Evolutionary conservation across 2,329 filamentous ascomycete species (phyloP).

Genomic region (Drechslerella dactyloides): DNA sequence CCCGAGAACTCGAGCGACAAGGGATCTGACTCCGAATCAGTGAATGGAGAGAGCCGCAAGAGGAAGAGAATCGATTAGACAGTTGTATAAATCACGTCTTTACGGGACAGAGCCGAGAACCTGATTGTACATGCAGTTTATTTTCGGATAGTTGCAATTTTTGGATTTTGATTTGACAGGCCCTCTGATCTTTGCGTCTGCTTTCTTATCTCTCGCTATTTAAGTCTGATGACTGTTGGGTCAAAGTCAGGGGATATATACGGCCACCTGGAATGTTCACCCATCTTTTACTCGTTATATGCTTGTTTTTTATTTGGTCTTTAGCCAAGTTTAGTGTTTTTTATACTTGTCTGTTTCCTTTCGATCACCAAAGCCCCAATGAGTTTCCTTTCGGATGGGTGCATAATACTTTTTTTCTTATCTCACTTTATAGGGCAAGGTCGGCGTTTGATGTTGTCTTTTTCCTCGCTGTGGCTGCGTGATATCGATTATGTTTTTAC

Average conservation of each 20-base stretch:
- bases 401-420: constrained; percentile 7
- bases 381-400: constrained; percentile 10
- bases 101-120: background rate
- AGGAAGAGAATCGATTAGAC: constrained; percentile 37
- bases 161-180: no score
- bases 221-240: background rate
- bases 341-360: constrained; percentile 9
- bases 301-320: background rate
- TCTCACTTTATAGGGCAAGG: background rate
- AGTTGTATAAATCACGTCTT: constrained; percentile 6
- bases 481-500: background rate
- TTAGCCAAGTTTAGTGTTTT: background rate
- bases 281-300: background rate
- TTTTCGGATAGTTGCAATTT: background rate
- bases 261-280: no score
- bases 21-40: constrained; percentile 39
- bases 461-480: background rate
- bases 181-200: background rate
- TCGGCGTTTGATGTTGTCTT: background rate
- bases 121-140: constrained; percentile 4
- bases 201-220: constrained; percentile 3
- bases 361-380: background rate
- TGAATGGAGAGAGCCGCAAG: constrained; percentile 42
- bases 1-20: constrained; percentile 47
- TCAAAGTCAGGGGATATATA: no score